Conservation (phyloP, 495 filamentous ascomycete genomes). For the Penicillium goetzii region DNA sequence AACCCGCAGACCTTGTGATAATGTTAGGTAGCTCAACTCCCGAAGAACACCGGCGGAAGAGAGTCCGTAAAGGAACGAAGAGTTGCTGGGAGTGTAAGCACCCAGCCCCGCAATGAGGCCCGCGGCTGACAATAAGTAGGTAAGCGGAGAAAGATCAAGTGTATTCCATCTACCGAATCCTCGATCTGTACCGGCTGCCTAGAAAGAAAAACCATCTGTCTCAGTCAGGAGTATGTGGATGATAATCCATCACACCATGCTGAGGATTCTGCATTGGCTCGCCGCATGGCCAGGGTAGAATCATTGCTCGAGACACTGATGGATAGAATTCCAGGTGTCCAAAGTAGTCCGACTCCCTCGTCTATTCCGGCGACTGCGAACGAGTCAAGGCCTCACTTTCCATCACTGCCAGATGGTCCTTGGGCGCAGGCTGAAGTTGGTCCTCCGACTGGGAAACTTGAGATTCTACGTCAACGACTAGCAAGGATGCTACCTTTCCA, state of each 20-base stretch:
- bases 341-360: background rate
- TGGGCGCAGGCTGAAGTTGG: background rate
- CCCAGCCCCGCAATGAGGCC: background rate
- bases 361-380: background rate
- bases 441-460: slow-evolving; percentile 8
- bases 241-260: slow-evolving; percentile 10
- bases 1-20: background rate
- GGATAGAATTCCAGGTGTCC: background rate
- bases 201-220: slow-evolving; percentile 18
- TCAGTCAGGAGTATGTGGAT: slow-evolving; percentile 24
- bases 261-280: slow-evolving; percentile 1
- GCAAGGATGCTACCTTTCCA: slow-evolving; percentile 16
- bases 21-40: background rate
- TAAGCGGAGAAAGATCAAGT: slow-evolving; percentile 26
- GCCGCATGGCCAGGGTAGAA: slow-evolving; percentile 7
- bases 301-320: slow-evolving; percentile 6
- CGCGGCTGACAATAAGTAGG: slow-evolving; percentile 1
- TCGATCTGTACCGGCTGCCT: slow-evolving; percentile 19
- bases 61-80: slow-evolving; percentile 25
- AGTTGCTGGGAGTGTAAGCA: slow-evolving; percentile 31
- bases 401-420: background rate
- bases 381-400: background rate
- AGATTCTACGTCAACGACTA: slow-evolving; percentile 15
- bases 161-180: slow-evolving; percentile 13
- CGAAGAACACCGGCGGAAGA: slow-evolving; percentile 14